Conservation (phyloP, 164 flowering plant genomes). For the Umbilicus rupestris region DNA sequence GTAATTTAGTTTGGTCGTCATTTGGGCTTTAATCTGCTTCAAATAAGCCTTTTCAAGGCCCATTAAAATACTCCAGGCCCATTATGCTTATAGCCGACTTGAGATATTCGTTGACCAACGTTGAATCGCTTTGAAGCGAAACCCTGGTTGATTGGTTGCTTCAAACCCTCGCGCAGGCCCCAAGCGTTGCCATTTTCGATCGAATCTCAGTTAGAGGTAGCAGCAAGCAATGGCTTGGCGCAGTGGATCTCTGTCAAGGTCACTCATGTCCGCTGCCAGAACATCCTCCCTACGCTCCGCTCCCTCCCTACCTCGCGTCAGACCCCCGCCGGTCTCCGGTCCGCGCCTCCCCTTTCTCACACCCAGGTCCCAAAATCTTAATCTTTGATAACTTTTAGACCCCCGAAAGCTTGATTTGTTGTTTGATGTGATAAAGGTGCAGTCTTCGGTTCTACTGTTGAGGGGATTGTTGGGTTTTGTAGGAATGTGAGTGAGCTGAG, state of each 20-base stretch:
- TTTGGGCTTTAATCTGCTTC: too few relatives aligned
- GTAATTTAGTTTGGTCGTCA: too few relatives aligned
- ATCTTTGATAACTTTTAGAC: neutral
- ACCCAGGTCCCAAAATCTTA: slow-evolving; percentile 32
- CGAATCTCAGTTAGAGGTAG: neutral
- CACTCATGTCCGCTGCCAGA: slow-evolving; percentile 55
- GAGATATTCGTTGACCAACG: neutral
- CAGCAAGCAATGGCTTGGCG: slow-evolving; percentile 62
- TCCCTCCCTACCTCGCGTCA: slow-evolving; percentile 41
- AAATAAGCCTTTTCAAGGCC: too few relatives aligned
- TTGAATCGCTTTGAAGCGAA: neutral
- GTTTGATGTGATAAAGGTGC: neutral
- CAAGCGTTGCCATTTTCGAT: neutral
- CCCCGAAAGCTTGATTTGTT: neutral
- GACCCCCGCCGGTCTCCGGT: slow-evolving; percentile 39
- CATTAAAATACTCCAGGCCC: neutral
- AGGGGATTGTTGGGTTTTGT: slow-evolving; percentile 1
- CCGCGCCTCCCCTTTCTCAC: slow-evolving; percentile 44
- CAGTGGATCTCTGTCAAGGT: slow-evolving; percentile 53
- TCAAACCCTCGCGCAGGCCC: neutral
- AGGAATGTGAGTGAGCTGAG: slow-evolving; percentile 73
- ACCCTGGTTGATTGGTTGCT: too few relatives aligned
- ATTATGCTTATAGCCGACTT: neutral
- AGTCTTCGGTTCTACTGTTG: neutral
- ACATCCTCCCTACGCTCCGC: slow-evolving; percentile 43